Evolutionary conservation across 331 rosid species (phyloP).

Genomic region (Ulmus americana): DNA sequence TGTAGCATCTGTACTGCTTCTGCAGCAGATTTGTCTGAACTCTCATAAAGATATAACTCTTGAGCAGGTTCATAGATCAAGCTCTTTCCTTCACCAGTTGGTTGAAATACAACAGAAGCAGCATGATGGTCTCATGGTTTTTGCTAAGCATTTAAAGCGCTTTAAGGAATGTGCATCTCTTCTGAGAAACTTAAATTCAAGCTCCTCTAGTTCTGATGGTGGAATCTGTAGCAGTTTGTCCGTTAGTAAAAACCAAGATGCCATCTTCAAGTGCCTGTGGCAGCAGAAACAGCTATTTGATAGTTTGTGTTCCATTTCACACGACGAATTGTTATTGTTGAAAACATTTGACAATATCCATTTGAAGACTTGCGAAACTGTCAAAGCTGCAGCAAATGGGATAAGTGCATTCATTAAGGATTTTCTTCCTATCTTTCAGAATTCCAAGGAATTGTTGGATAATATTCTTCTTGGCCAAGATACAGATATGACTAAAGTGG

Average conservation of each 20-base stretch:
- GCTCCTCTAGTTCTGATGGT: conserved; percentile 30
- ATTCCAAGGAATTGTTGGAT: conserved; percentile 73
- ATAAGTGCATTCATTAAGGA: conserved; percentile 47
- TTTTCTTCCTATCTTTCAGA: conserved; percentile 48
- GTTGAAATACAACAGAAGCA: conserved; percentile 64
- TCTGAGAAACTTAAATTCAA: conserved; percentile 47
- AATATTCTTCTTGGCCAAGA: conserved; percentile 46
- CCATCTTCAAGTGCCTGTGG: conserved; percentile 71
- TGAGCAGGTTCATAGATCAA: conserved; percentile 60
- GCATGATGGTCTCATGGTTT: conserved; percentile 47
- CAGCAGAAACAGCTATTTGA: conserved; percentile 85
- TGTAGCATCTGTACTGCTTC: conserved; percentile 54
- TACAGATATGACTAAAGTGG: conserved; percentile 35
- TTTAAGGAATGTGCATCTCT: conserved; percentile 48
- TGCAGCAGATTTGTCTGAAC: conserved; percentile 58
- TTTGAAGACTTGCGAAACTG: conserved; percentile 45
- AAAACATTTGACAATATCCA: conserved; percentile 46
- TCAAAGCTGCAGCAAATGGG: conserved; percentile 38
- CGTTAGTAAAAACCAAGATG: conserved; percentile 43
- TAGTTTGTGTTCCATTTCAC: conserved; percentile 40
- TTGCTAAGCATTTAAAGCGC: conserved; percentile 52
- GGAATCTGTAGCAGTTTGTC: conserved; percentile 28
- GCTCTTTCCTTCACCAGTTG: conserved; percentile 66
- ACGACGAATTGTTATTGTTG: conserved; percentile 61
- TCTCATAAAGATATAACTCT: conserved; percentile 60